Base-by-base conservation (phyloP, 2,329 filamentous ascomycete species). In the Berkeleyomyces basicola region DNA sequence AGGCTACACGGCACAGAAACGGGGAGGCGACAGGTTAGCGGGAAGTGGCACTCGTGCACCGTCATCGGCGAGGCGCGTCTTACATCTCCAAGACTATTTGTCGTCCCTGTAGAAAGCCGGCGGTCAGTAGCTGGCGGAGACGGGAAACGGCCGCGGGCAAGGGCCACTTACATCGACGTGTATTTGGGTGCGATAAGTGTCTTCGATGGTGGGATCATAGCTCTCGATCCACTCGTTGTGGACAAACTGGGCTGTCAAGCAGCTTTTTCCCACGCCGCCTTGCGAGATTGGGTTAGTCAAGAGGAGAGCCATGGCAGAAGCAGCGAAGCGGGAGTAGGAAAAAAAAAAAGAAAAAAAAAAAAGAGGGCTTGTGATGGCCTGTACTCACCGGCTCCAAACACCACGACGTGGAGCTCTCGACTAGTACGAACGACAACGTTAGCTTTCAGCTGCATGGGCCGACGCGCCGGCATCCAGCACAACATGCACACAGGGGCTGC, bases 161-260 rank as follows among this genome's bases (percentile, higher is more conserved):
- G 23, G 23, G 23, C 1, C 2, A 82, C 88, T 79, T 76, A 93
- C 90, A 79, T 96, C 90, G 66, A 96, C 88, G 68, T 90, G 79
- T 53, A 87, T 78, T 67, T 87, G 84, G 66, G 85, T 87, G 66
- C 86, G 80, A 71, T 89, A 89, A 39, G 86, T 87, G 72, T 89
- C 86, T 71, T 89, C 86, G 68, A 89, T 89, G 16, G 86, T 89
- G 14, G 86, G 86, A 72, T 89, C 86, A 74, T 89, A 89, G 72
- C 84, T 88, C 74, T 95, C 90, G 71, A 95, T 92, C 88, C 90
- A 95, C 69, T 95, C 87, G 75, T 93, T 91, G 74, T 93, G 89
- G 61, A 95, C 90, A 70, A 95, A 95, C 78, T 95, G 90, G 70
- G 90, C 90, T 90, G 90, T 95, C 69, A 95, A 78, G 78, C 90